Percentiles rank a stretch among this genome's conserved stretches.
These are phyloP conservation scores for Nidularia sp. DNA, from an alignment of 768 basidiomycete species.

Conservation along the genomic window DNA sequence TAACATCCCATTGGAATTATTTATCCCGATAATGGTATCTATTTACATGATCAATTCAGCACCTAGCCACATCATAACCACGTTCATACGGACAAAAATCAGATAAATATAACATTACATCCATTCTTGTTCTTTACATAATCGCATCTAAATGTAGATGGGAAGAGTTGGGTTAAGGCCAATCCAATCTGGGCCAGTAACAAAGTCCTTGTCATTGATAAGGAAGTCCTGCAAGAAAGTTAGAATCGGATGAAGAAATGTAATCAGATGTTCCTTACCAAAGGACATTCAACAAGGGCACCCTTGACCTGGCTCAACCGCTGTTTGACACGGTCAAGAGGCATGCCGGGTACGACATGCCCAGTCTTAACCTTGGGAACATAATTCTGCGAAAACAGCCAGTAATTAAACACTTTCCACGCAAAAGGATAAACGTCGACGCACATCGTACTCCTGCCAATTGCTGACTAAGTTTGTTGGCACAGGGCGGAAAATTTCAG, in stretches of 20 bases:
- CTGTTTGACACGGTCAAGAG: slow-evolving; percentile 68
- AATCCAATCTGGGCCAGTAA: slow-evolving; percentile 67
- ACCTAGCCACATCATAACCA: too few species aligned
- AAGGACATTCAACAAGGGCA: slow-evolving; percentile 69
- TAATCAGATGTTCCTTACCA: slow-evolving; percentile 39
- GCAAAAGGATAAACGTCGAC: slow-evolving; percentile 13
- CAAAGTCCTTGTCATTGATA: slow-evolving; percentile 73
- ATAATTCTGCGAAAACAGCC: slow-evolving; percentile 48
- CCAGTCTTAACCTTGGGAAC: slow-evolving; percentile 75
- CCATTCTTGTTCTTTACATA: neutral
- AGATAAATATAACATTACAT: neutral
- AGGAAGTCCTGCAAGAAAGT: slow-evolving; percentile 64
- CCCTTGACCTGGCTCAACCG: slow-evolving; percentile 68
- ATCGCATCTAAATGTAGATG: slow-evolving; percentile 57
- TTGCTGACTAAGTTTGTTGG: slow-evolving; percentile 78
- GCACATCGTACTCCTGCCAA: slow-evolving; percentile 77
- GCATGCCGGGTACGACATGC: slow-evolving; percentile 71
- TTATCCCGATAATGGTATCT: too few species aligned
- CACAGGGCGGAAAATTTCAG: slow-evolving; percentile 82
- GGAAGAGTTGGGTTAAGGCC: slow-evolving; percentile 75
- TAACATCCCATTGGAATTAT: too few species aligned
- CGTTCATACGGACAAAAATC: too few species aligned
- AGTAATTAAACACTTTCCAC: neutral
- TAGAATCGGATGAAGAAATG: slow-evolving; percentile 1
- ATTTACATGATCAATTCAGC: too few species aligned